Percentiles rank a stretch among this genome's conserved stretches.
These are phyloP conservation scores for Apiospora marii DNA, from an alignment of 2,329 filamentous ascomycete species.

Conservation along the genomic window DNA sequence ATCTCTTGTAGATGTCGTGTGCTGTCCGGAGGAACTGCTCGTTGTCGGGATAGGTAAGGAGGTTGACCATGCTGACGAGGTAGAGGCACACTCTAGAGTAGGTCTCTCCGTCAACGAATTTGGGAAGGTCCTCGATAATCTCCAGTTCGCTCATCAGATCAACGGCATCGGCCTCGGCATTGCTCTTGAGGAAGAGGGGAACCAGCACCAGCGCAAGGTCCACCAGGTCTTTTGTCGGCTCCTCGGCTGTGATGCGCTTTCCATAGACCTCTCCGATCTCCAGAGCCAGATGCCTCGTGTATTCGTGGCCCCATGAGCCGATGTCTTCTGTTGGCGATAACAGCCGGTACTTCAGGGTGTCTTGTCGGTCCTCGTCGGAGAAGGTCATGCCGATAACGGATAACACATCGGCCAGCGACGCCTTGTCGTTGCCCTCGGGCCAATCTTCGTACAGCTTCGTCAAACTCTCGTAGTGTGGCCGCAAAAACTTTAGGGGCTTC, in stretches of 20 bases:
- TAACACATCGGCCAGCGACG: conserved; percentile 89
- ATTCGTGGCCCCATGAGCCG: conserved; percentile 97
- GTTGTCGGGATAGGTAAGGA: conserved; percentile 97
- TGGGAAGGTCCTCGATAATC: conserved; percentile 90
- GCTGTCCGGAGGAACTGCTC: conserved; percentile 93
- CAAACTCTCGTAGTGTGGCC: conserved; percentile 93
- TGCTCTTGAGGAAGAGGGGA: conserved; percentile 95
- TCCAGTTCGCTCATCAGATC: conserved; percentile 97
- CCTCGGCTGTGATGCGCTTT: conserved; percentile 85
- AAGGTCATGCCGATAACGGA: conserved; percentile 99
- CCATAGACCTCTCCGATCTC: conserved; percentile 96
- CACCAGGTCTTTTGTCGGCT: conserved; percentile 82
- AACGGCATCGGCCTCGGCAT: conserved; percentile 96
- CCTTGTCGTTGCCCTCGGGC: conserved; percentile 85
- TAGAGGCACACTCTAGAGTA: conserved; percentile 94
- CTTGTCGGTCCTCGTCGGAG: conserved; percentile 93
- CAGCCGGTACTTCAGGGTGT: conserved; percentile 95
- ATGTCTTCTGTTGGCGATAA: conserved; percentile 91
- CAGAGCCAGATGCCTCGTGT: conserved; percentile 91
- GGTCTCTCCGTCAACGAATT: conserved; percentile 92
- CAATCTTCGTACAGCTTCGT: conserved; percentile 90
- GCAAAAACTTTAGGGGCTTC: conserved; percentile 96
- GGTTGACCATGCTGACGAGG: conserved; percentile 98
- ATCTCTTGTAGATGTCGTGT: conserved; percentile 91
- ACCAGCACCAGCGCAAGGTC: conserved; percentile 86